Base-by-base conservation (phyloP, 2,329 filamentous ascomycete species). In the Monosporascus sp. region DNA sequence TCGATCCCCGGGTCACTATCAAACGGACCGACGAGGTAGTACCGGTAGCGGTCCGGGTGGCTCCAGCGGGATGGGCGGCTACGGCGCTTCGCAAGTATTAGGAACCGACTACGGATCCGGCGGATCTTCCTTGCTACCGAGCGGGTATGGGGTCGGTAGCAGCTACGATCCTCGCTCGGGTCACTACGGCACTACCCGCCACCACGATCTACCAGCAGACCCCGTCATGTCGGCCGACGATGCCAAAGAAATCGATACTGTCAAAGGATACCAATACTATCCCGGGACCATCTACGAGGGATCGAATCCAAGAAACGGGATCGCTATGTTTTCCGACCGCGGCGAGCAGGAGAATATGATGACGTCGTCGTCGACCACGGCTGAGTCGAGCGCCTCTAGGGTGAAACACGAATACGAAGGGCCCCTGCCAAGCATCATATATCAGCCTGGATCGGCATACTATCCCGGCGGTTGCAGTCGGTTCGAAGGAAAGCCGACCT, bases 1-100 rank as follows among this genome's bases (percentile, higher is more conserved):
- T 6, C 82, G 89, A 25, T 92, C 88, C 7, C 89, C 89, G 0
- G 89, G 89, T 1, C 90, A 91, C 63, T 91, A 91, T 69, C 85
- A 88, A 63, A 83, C 86, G 45, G 84, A 87, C 59, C 76, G 86
- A 57, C 80, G 85, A 51, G 79, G 83, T 50, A 89, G 85, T 66
- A 79, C 84, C 3, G 83, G 85, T 62, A 89, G 87, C 63, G 86
- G 88, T 0, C 77, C 79, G 2, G 79, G 79, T 52, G 87, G 88
- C 15, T 84, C 85, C 1, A 82, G 84, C 22, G 80, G 78, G 43
- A 77, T 82, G 58, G 79, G 84, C 18, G 73, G 73, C n/a, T 76
- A 75, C 52, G 65, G 67, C 1, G 65, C 68, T 22, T 72, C 70
- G 48, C 66, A 69, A 37, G 67, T 74, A 27, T 65, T 77, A 24